Conservation (phyloP, 2,329 filamentous ascomycete genomes). For the Fusarium tricinctum region DNA sequence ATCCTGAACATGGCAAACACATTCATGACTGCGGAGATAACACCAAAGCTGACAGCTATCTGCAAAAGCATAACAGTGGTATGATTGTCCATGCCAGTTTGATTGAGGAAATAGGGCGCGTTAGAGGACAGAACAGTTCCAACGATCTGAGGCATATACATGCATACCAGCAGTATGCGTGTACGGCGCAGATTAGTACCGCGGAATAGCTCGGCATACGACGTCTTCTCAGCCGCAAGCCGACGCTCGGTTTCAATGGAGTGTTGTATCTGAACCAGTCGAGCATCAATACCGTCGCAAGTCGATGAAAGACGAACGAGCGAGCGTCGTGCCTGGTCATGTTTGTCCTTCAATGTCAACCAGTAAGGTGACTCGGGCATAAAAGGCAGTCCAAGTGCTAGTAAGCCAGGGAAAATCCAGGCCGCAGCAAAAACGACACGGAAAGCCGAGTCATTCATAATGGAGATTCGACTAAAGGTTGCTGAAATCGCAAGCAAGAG, state of each 20-base stretch:
- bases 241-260: conserved; percentile 14
- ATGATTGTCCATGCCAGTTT: conserved; percentile 13
- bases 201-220: conserved; percentile 8
- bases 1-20: conserved; percentile 11
- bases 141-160: conserved; percentile 16
- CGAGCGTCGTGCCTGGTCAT: not conserved
- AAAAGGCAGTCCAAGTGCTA: conserved; percentile 9
- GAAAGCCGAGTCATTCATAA: conserved; percentile 19
- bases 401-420: conserved; percentile 1
- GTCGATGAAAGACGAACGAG: conserved; percentile 2
- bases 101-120: conserved; percentile 18
- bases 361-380: conserved; percentile 15
- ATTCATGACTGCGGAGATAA: conserved; percentile 1
- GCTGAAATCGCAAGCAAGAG: conserved; percentile 18
- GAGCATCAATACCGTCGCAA: not conserved
- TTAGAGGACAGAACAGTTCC: conserved; percentile 19
- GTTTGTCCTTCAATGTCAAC: not conserved
- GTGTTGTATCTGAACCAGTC: conserved; percentile 8
- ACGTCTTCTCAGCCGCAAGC: conserved; percentile 5
- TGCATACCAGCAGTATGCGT: conserved; percentile 8
- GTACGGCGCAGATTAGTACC: conserved; percentile 9
- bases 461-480: conserved; percentile 14
- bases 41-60: conserved; percentile 3
- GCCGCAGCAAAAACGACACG: conserved; percentile 19
- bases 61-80: conserved; percentile 16